phyloP scores from a whole-genome alignment of 176 grass and related monocot genomes.

The Phyllostachys edulis region DNA sequence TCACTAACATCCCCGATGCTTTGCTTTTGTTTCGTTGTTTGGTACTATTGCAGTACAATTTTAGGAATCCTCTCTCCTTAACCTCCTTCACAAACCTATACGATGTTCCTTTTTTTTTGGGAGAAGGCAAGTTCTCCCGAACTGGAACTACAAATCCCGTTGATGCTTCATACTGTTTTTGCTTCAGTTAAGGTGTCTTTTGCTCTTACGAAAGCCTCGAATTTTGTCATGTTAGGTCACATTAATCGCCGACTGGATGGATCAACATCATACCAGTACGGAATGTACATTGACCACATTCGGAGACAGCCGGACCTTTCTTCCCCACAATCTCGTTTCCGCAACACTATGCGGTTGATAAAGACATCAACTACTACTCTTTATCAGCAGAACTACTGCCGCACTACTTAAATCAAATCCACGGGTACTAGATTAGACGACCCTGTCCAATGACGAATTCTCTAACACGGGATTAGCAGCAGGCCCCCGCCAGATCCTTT shows the following conservation, averaged over 20 bases:
- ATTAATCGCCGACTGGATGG: background rate
- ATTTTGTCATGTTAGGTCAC: background rate
- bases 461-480: background rate
- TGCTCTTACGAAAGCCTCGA: background rate
- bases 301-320: background rate
- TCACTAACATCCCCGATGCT: background rate
- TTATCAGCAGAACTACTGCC: background rate
- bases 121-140: background rate
- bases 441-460: background rate
- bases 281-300: background rate
- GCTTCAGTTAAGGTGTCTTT: background rate
- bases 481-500: background rate
- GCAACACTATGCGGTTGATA: background rate
- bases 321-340: background rate
- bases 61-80: background rate
- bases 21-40: background rate
- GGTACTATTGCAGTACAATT: background rate
- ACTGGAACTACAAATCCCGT: background rate
- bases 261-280: background rate
- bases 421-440: background rate
- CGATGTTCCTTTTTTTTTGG: background rate
- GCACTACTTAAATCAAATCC: background rate
- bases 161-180: background rate
- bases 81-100: background rate
- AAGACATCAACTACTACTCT: background rate